Conservation (phyloP, 371 early-diverging fungal genomes). For the Lichtheimia ornata region DNA sequence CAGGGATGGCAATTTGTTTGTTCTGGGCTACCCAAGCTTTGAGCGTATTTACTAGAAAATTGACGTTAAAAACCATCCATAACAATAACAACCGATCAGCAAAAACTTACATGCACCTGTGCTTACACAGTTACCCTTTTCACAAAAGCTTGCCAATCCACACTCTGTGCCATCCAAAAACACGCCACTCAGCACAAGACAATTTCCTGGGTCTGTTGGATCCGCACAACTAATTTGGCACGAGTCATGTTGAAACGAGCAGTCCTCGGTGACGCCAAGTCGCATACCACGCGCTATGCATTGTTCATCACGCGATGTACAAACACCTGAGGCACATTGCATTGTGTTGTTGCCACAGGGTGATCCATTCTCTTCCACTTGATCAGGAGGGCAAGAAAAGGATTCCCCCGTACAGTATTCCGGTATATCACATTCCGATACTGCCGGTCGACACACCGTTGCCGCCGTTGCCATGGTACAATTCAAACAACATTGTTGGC, state of each 20-base stretch:
- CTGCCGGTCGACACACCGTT: slow-evolving; percentile 75
- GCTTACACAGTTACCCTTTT: slow-evolving; percentile 46
- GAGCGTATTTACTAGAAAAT: slow-evolving; percentile 38
- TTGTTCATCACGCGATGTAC: slow-evolving; percentile 87
- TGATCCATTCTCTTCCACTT: slow-evolving; percentile 68
- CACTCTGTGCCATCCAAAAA: slow-evolving; percentile 93
- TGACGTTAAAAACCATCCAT: not conserved
- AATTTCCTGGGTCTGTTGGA: slow-evolving; percentile 50
- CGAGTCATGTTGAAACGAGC: slow-evolving; percentile 54
- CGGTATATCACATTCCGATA: slow-evolving; percentile 81
- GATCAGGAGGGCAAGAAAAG: slow-evolving; percentile 76
- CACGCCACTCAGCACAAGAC: slow-evolving; percentile 69
- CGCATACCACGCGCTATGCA: slow-evolving; percentile 69
- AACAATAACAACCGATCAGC: not conserved
- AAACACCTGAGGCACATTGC: slow-evolving; percentile 86
- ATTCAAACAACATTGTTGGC: slow-evolving; percentile 81
- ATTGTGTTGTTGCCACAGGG: slow-evolving; percentile 63
- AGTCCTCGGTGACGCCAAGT: slow-evolving; percentile 50
- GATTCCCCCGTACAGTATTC: slow-evolving; percentile 83
- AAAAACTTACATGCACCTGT: slow-evolving; percentile 46
- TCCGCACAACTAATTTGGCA: slow-evolving; percentile 74
- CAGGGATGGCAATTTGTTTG: slow-evolving; percentile 56
- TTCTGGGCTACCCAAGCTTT: slow-evolving; percentile 56
- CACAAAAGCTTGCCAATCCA: slow-evolving; percentile 73
- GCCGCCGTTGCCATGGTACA: slow-evolving; percentile 71